Evolutionary conservation across 2,329 filamentous ascomycete genomes (phyloP).

Genomic region (Fusarium drepaniforme): DNA sequence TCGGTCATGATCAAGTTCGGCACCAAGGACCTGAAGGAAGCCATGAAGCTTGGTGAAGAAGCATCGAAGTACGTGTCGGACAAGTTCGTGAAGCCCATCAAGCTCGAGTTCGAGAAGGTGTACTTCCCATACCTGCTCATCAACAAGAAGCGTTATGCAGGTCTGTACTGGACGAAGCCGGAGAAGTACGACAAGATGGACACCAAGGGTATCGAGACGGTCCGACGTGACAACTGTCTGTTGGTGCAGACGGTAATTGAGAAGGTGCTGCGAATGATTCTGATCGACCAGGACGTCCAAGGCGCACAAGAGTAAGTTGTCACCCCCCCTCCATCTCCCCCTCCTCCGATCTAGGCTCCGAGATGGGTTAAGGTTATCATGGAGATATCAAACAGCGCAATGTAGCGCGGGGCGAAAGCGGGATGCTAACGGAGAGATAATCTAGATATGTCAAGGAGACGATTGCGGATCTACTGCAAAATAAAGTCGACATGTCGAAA

Average conservation of each 20-base stretch:
- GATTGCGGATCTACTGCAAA: conserved; percentile 94
- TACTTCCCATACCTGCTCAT: conserved; percentile 98
- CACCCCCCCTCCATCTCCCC: neutral
- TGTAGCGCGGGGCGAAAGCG: conserved; percentile 5
- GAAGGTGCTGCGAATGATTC: conserved; percentile 92
- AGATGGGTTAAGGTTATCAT: conserved; percentile 19
- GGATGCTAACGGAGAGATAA: conserved; percentile 52
- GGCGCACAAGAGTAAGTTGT: conserved; percentile 89
- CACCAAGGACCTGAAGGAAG: conserved; percentile 84
- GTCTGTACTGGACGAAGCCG: conserved; percentile 96
- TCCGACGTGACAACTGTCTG: conserved; percentile 95
- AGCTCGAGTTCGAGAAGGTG: conserved; percentile 99
- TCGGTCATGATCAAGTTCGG: conserved; percentile 99
- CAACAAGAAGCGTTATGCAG: conserved; percentile 99
- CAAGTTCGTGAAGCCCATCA: conserved; percentile 97
- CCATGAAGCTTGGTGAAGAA: conserved; percentile 96
- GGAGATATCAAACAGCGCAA: conserved; percentile 8
- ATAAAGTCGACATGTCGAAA: conserved; percentile 99
- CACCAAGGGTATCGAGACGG: conserved; percentile 98
- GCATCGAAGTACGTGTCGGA: conserved; percentile 88
- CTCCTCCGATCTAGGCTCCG: conserved; percentile 6
- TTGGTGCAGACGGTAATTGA: conserved; percentile 98
- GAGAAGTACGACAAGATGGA: conserved; percentile 99
- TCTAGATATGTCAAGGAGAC: conserved; percentile 93
- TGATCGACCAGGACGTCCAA: conserved; percentile 91